Percentiles rank a stretch among this genome's conserved stretches.
Conservation (phyloP, 2,329 filamentous ascomycete species). For the Phialophora chinensis region DNA sequence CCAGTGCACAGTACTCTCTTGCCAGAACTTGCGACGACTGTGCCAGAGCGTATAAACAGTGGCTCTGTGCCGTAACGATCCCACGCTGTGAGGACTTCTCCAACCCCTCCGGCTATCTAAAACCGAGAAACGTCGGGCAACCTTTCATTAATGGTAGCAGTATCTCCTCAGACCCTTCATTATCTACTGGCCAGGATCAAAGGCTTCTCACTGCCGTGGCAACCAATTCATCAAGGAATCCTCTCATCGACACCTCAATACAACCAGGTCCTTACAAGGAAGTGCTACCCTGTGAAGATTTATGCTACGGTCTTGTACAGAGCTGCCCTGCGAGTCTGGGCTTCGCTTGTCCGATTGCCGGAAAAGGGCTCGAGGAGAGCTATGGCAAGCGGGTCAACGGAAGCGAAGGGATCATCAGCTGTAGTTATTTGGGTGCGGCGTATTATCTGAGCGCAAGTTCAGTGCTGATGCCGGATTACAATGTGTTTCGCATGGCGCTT, state of each 20-base stretch:
- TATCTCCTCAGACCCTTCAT: conserved; percentile 45
- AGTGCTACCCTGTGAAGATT: conserved; percentile 81
- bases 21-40: conserved; percentile 78
- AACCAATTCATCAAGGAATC: conserved; percentile 68
- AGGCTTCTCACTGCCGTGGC: conserved; percentile 44
- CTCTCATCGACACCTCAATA: conserved; percentile 72
- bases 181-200: conserved; percentile 26
- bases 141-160: conserved; percentile 72
- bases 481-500: conserved; percentile 13
- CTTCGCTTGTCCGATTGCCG: conserved; percentile 73
- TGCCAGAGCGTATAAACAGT: conserved; percentile 80
- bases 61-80: conserved; percentile 92
- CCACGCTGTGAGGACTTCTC: conserved; percentile 89
- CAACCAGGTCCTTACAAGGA: conserved; percentile 92
- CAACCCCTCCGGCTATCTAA: conserved; percentile 61
- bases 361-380: conserved; percentile 55
- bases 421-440: conserved; percentile 67
- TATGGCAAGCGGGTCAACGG: conserved; percentile 55
- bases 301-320: conserved; percentile 85
- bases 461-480: conserved; percentile 9
- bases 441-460: conserved; percentile 55
- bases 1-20: conserved; percentile 79
- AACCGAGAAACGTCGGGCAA: conserved; percentile 73
- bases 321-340: conserved; percentile 78
- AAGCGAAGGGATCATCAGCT: conserved; percentile 52